Base-by-base conservation (phyloP, 768 basidiomycete species). In the Flagelloscypha sp. region DNA sequence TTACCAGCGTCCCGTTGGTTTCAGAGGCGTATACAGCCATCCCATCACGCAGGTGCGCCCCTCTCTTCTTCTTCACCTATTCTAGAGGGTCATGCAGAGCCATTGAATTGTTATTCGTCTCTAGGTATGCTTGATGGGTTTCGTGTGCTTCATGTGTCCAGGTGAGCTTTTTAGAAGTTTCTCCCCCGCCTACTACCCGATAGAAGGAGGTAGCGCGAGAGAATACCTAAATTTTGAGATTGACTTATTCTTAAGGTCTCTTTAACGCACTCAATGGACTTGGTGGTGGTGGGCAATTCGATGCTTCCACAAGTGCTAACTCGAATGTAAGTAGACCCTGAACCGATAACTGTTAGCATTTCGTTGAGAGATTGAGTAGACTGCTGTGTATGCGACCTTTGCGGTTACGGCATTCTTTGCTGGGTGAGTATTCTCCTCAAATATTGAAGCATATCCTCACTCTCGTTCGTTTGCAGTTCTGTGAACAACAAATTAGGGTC, bases 261-360 rank as follows among this genome's bases (percentile, higher is more conserved):
- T 87, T 84, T 59, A 89, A 87, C 48, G 76, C 84, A 0, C 61
- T 87, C 48, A 80, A 74, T 37, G 84, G 86, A 21, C 66, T 92
- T 28, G 87, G 88, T 4, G 85, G 69, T 29, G 84, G 81, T 30
- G 87, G 87, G 3, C 79, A 82, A 57, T 52, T 85, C 27, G 76
- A 83, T 47, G 49, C 74, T 9, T 65, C 62, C 3, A 82, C 76
- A 9, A 73, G 70, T 49, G 76, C 83, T 12, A 84, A 88, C 46
- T n/a, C n/a, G n/a, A n/a, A n/a, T n/a, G 70, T 80, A 2, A 78
- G 79, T 48, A 61, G 1, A 74, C 82, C 3, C 57, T 84, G 11
- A 86, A 89, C 48, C n/a, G n/a, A n/a, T n/a, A n/a, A n/a, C n/a
- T n/a, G n/a, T n/a, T n/a, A n/a, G n/a, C n/a, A n/a, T n/a, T n/a